Base-by-base conservation (phyloP, 2,329 filamentous ascomycete genomes). In the Lachnellula occidentalis region DNA sequence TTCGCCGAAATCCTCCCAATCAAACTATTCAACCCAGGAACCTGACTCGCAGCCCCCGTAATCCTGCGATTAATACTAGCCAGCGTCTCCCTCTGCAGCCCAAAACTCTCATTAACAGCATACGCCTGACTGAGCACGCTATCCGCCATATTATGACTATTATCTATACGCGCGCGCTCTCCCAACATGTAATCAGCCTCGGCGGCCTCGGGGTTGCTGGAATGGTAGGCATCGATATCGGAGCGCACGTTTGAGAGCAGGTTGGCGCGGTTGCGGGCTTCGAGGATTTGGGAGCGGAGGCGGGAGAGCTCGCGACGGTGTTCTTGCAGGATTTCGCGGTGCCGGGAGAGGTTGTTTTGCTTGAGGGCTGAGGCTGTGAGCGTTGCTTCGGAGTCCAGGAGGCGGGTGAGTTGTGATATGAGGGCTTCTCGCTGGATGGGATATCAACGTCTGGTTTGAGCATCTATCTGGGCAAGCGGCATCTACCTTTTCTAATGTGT, bases 141-240 rank as follows among this genome's bases (percentile, higher is more conserved):
- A 71, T 99, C 94, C 47, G 90, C 87, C 77, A 95, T 85, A 63
- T 83, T 87, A 72, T 97, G 88, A 67, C 89, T 95, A 69, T 90
- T 87, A 69, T 99, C 94, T 67, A 99, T 83, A 60, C 88, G 82
- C 58, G 78, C 76, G 50, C 94, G 82, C 78, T 99, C 94, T 65
- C 89, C 87, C 27, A 99, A 80, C 92, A 99, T 96, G 76, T 97
- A 99, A 58, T 99, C 92, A 46, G 90, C 90, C 74, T 97, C 94
- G 52, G 86, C 88, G 2, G 85, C 84, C 63, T 83, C 88, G 8
- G 90, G 89, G 69, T 95, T 94, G 54, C 82, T 83, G 48, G 86
- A 82, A 52, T 88, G 88, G 75, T 96, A 96, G 52, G 90, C 85
- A 71, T 90, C 82, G 71, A 97, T 97, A 71, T 99, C 94, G 66